These are phyloP conservation scores for Penicillium tannophilum DNA, from an alignment of 495 filamentous ascomycete species.

Conservation along the genomic window DNA sequence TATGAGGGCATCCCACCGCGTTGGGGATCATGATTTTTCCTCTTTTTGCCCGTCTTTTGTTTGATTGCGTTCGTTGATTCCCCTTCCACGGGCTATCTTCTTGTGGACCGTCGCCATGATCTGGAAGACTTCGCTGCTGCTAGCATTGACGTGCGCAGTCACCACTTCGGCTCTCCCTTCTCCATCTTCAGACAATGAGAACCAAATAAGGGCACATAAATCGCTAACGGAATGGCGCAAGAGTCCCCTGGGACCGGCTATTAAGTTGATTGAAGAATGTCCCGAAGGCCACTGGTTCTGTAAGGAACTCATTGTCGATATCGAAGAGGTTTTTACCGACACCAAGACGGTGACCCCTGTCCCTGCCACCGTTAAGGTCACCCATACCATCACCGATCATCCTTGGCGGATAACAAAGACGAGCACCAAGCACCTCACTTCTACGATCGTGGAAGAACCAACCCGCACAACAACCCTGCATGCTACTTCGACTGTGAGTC, in stretches of 20 bases:
- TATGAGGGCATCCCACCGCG: no score
- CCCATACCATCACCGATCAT: slow-evolving; percentile 6
- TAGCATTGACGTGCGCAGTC: not conserved
- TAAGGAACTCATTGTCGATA: slow-evolving; percentile 6
- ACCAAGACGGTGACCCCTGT: not conserved
- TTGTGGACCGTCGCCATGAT: not conserved
- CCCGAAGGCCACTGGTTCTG: slow-evolving; percentile 8
- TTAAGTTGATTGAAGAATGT: slow-evolving; percentile 2
- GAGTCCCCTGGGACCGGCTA: no score
- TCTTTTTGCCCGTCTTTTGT: no score
- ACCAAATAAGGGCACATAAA: no score
- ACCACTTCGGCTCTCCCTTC: slow-evolving; percentile 7
- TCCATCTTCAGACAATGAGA: not conserved
- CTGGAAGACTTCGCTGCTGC: not conserved
- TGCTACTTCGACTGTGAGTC: not conserved
- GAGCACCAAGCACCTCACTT: not conserved
- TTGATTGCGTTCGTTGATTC: no score
- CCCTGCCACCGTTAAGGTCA: not conserved
- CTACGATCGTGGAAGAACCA: slow-evolving; percentile 1
- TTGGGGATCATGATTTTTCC: no score
- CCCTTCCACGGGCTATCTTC: no score
- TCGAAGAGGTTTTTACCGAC: slow-evolving; percentile 6
- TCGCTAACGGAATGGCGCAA: no score
- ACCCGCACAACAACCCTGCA: slow-evolving; percentile 8
- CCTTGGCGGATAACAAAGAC: slow-evolving; percentile 4